A percentile compares a stretch with the other conserved stretches of the same genome.
These are phyloP conservation scores for Erodium moschatum DNA, from an alignment of 441 rosid species.

Conservation along the genomic window DNA sequence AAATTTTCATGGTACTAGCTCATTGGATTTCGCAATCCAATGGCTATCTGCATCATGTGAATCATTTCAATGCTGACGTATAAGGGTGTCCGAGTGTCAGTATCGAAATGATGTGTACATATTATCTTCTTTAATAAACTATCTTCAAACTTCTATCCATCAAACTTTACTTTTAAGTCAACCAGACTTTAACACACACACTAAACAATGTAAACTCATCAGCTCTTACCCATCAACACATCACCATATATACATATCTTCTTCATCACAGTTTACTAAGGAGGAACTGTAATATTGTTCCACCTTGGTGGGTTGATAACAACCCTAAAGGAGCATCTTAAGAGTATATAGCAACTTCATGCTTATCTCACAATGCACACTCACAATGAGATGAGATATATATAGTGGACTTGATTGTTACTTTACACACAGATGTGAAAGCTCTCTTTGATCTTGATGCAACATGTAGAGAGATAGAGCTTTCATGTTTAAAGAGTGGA, in stretches of 20 bases:
- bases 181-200: background rate
- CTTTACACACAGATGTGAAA: background rate
- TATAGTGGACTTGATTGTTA: background rate
- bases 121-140: too few relatives aligned
- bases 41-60: too few relatives aligned
- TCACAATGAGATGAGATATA: background rate
- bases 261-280: background rate
- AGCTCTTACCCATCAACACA: background rate
- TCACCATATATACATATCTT: background rate
- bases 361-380: background rate
- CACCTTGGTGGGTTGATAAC: background rate
- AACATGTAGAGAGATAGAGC: background rate
- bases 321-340: background rate
- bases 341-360: background rate
- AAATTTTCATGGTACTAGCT: too few relatives aligned
- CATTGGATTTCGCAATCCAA: too few relatives aligned
- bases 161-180: background rate
- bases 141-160: background rate
- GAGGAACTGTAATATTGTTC: background rate
- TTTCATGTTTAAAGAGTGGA: conserved; percentile 2
- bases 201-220: background rate
- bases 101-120: too few relatives aligned
- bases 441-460: background rate
- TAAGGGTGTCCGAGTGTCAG: too few relatives aligned
- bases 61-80: too few relatives aligned